These are phyloP conservation scores for Cryptococcus floricola DNA, from an alignment of 1,284 basidiomycete species.

Conservation along the genomic window DNA sequence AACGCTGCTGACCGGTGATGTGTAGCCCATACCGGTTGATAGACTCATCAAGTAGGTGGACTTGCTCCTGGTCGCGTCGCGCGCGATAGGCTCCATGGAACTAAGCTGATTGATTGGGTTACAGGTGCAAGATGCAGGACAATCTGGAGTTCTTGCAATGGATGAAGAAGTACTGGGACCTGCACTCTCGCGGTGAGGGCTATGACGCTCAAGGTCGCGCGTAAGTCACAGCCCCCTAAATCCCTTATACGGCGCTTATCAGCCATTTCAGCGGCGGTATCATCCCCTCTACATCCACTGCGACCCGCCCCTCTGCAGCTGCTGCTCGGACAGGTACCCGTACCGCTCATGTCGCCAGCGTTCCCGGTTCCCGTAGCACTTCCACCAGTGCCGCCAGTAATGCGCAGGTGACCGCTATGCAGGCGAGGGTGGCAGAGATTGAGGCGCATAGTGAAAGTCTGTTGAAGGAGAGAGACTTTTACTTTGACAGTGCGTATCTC, in stretches of 20 bases:
- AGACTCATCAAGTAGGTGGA: constrained; percentile 67
- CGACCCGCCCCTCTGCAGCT: constrained; percentile 11
- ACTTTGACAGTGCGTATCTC: constrained; percentile 81
- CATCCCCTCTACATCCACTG: constrained; percentile 10
- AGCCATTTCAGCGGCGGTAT: constrained; percentile 8
- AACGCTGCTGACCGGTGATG: background rate
- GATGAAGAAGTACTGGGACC: constrained; percentile 95
- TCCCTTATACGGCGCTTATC: background rate
- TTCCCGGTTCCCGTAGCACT: constrained; percentile 7
- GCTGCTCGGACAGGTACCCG: constrained; percentile 17
- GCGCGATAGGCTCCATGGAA: background rate
- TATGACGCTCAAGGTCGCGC: constrained; percentile 75
- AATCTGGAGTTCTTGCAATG: constrained; percentile 99
- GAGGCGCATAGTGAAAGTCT: constrained; percentile 76
- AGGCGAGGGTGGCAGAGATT: constrained; percentile 77
- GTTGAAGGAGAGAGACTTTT: constrained; percentile 96
- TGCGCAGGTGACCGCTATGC: constrained; percentile 58
- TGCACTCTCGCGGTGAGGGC: constrained; percentile 77
- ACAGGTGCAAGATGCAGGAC: constrained; percentile 96
- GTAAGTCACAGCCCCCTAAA: constrained; percentile 12
- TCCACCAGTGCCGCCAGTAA: constrained; percentile 15
- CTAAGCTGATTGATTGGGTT: background rate
- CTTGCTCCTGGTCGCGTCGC: background rate
- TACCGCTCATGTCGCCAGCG: constrained; percentile 2
- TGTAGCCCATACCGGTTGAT: constrained; percentile 87